phyloP scores from a whole-genome alignment of 2,329 filamentous ascomycete genomes.

The Phoma herbarum region DNA sequence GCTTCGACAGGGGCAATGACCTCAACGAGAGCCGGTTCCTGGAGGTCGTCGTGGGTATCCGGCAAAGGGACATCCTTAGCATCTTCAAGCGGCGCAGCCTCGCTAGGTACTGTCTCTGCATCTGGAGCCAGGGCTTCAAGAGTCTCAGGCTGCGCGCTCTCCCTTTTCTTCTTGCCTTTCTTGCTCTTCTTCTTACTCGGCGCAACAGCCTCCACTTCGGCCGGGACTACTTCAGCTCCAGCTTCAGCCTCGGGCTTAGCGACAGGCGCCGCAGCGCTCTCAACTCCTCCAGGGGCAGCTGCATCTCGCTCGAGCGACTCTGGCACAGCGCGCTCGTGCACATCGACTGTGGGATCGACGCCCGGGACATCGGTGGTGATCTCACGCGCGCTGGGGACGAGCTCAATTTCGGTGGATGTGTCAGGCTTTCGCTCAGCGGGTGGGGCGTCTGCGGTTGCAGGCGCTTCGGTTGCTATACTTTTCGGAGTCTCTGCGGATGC shows the following conservation, averaged over 20 bases:
- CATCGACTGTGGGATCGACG: slow-evolving; percentile 2
- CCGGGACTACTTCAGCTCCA: background rate
- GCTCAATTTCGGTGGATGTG: slow-evolving; percentile 19
- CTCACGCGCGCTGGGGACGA: slow-evolving; percentile 6
- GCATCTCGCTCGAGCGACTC: background rate
- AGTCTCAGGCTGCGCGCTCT: slow-evolving; percentile 26
- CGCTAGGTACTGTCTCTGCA: background rate
- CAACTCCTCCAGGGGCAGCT: background rate
- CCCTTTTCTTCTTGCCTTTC: slow-evolving; percentile 40
- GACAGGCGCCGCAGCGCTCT: background rate
- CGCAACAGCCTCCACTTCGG: slow-evolving; percentile 11
- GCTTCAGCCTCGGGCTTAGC: background rate
- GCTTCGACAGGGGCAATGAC: background rate
- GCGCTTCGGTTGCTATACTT: background rate
- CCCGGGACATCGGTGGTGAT: slow-evolving; percentile 2
- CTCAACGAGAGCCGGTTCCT: background rate
- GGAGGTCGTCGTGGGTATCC: background rate
- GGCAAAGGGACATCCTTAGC: background rate
- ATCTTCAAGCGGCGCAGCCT: background rate
- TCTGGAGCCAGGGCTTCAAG: background rate
- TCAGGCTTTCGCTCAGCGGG: background rate
- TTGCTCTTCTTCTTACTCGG: slow-evolving; percentile 40
- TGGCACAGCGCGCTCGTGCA: background rate
- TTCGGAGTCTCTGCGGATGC: background rate
- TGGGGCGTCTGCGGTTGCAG: background rate